Evolutionary conservation across 345 rosid genomes (phyloP).

Genomic region (Nasturtium officinale): DNA sequence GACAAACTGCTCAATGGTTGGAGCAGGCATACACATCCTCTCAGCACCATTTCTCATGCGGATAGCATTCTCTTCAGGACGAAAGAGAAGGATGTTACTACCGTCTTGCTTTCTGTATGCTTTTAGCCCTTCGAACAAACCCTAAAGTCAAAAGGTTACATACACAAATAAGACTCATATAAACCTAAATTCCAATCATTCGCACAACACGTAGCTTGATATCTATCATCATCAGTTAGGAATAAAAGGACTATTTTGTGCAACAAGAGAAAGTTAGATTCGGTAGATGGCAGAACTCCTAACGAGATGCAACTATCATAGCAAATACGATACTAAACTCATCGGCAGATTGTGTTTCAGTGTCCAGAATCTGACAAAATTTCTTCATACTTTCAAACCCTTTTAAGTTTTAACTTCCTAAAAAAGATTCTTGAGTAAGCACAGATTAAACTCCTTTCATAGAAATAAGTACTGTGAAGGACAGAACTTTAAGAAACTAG

Average conservation of each 20-base stretch:
- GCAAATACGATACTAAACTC: neutral
- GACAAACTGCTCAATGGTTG: constrained; percentile 80
- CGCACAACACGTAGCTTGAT: constrained; percentile 2
- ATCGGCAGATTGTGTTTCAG: neutral
- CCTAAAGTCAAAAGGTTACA: constrained; percentile 45
- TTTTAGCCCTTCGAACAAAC: constrained; percentile 93
- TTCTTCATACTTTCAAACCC: neutral
- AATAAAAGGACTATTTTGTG: neutral
- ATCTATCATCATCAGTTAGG: constrained; percentile 4
- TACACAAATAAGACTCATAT: neutral
- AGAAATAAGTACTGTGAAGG: neutral
- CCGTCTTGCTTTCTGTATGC: constrained; percentile 83
- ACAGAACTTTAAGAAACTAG: neutral
- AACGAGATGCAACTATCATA: neutral
- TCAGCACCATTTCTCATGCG: constrained; percentile 89
- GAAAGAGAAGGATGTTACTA: constrained; percentile 66
- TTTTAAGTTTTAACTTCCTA: neutral
- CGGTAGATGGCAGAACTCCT: neutral
- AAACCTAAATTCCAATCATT: neutral
- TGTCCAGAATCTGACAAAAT: neutral
- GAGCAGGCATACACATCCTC: constrained; percentile 96
- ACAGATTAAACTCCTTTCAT: neutral
- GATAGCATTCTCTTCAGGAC: constrained; percentile 88
- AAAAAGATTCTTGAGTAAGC: neutral
- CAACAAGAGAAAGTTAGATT: neutral